Conservation (phyloP, 2,329 filamentous ascomycete genomes). For the Arthrobotrys sphaeroides region DNA sequence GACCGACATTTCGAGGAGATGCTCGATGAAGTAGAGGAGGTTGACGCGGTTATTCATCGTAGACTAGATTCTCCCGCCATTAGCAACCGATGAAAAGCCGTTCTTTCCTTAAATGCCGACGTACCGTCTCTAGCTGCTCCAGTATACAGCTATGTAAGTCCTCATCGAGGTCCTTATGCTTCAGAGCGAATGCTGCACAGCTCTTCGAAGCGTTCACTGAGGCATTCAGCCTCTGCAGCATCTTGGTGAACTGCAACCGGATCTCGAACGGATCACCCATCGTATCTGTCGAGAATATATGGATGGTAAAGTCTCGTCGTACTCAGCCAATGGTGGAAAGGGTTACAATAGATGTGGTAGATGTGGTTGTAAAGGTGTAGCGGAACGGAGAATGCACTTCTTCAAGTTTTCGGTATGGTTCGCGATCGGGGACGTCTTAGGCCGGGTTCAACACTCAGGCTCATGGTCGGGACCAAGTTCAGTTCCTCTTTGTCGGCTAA, state of each 20-base stretch:
- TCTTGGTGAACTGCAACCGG: slow-evolving; percentile 92
- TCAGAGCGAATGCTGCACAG: slow-evolving; percentile 92
- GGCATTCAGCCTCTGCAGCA: slow-evolving; percentile 89
- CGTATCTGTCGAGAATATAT: slow-evolving; percentile 56
- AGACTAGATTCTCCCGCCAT: slow-evolving; percentile 66
- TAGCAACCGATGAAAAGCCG: background rate
- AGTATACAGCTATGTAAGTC: slow-evolving; percentile 97
- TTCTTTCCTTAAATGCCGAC: background rate
- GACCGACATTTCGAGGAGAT: slow-evolving; percentile 85
- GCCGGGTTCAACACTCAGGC: slow-evolving; percentile 14
- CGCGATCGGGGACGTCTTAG: slow-evolving; percentile 22
- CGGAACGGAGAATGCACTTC: background rate
- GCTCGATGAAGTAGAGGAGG: slow-evolving; percentile 99
- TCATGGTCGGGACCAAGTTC: slow-evolving; percentile 25
- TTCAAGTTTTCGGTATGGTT: slow-evolving; percentile 42
- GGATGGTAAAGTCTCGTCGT: background rate
- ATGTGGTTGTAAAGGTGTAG: background rate
- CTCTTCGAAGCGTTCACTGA: slow-evolving; percentile 89
- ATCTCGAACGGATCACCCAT: slow-evolving; percentile 95
- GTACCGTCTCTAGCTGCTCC: slow-evolving; percentile 87
- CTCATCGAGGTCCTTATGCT: slow-evolving; percentile 93
- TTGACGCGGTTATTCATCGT: slow-evolving; percentile 98
- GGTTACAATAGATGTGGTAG: background rate
- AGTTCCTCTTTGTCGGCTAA: background rate
- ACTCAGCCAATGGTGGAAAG: background rate